Evolutionary conservation across 2,329 filamentous ascomycete genomes (phyloP).

Genomic region (Sporothrix curviconia): DNA sequence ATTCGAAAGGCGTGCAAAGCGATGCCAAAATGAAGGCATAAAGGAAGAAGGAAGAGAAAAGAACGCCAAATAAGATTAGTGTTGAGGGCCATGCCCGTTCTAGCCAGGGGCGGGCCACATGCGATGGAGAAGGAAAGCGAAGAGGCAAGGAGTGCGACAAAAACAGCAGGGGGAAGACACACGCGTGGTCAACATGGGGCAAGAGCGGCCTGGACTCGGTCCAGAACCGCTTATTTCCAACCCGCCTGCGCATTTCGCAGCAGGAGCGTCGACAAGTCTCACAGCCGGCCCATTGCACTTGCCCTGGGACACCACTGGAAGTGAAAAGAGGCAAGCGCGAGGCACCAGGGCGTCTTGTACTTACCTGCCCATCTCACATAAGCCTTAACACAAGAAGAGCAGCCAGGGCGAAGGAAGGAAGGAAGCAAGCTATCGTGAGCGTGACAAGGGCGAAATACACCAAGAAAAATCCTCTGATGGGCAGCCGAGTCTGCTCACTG

Average conservation of each 20-base stretch:
- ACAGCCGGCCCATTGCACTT: no score
- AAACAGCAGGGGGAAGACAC: not conserved
- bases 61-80: constrained; percentile 4
- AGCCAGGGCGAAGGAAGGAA: not conserved
- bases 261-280: no score
- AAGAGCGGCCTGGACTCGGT: not conserved
- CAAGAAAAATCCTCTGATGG: no score
- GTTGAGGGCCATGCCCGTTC: not conserved
- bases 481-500: no score
- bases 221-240: not conserved
- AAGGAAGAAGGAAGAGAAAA: not conserved
- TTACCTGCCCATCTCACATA: not conserved
- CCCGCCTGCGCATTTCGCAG: no score
- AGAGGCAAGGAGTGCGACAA: not conserved
- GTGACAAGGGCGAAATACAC: no score
- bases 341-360: no score
- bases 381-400: not conserved
- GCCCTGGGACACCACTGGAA: no score
- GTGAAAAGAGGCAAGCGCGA: not conserved
- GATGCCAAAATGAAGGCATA: not conserved
- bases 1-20: not conserved
- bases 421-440: not conserved
- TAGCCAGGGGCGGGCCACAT: constrained; percentile 1
- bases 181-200: not conserved
- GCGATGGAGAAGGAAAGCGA: not conserved